These are phyloP conservation scores for Apiotrichum domesticum DNA, from an alignment of 1,284 basidiomycete species.

Conservation along the genomic window DNA sequence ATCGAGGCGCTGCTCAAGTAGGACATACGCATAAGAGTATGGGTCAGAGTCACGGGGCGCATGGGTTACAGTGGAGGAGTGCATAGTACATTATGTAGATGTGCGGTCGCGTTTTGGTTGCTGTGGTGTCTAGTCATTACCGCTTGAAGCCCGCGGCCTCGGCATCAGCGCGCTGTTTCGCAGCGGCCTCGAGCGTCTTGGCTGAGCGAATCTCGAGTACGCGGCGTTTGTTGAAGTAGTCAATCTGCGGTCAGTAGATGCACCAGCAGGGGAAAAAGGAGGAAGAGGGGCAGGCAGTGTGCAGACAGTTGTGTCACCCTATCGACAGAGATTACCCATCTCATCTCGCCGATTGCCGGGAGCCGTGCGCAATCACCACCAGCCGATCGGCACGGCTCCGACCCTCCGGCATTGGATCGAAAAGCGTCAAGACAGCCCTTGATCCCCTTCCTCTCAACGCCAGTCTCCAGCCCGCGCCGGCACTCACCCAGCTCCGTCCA, in stretches of 20 bases:
- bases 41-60: too few species aligned
- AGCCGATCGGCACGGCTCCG: too few species aligned
- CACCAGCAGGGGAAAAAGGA: too few species aligned
- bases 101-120: not conserved
- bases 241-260: slow-evolving; percentile 33
- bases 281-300: too few species aligned
- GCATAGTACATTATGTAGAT: slow-evolving; percentile 9
- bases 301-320: too few species aligned
- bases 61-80: slow-evolving; percentile 7
- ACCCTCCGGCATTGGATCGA: too few species aligned
- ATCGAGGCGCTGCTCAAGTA: slow-evolving; percentile 43
- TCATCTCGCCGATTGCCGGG: too few species aligned
- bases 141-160: slow-evolving; percentile 3
- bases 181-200: slow-evolving; percentile 42
- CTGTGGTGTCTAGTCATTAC: not conserved
- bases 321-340: too few species aligned
- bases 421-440: too few species aligned
- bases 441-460: too few species aligned
- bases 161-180: slow-evolving; percentile 23
- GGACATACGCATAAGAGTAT: not conserved
- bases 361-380: too few species aligned
- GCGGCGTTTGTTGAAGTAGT: slow-evolving; percentile 50
- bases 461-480: not conserved
- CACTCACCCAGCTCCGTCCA: slow-evolving; percentile 48
- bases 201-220: slow-evolving; percentile 45